These are phyloP conservation scores for Usnea hakonensis DNA, from an alignment of 495 filamentous ascomycete genomes.

Conservation along the genomic window DNA sequence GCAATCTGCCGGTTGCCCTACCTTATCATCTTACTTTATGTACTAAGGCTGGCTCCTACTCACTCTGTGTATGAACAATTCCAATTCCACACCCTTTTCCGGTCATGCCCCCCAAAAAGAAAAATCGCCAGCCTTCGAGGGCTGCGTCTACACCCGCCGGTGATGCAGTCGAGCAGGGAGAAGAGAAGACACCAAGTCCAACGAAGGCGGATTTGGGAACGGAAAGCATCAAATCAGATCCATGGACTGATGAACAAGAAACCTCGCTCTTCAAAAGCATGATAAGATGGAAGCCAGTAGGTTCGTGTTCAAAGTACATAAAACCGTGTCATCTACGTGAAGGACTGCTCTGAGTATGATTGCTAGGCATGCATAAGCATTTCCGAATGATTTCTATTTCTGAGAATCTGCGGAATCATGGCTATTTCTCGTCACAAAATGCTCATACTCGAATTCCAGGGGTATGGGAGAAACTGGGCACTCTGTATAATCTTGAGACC, in stretches of 20 bases:
- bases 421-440: constrained; percentile 32
- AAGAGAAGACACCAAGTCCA: constrained; percentile 34
- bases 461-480: constrained; percentile 82
- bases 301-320: constrained; percentile 39
- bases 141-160: constrained; percentile 30
- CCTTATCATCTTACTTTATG: no score
- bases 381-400: constrained; percentile 91
- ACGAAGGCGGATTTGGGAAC: constrained; percentile 8
- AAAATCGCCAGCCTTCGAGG: constrained; percentile 34
- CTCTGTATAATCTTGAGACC: constrained; percentile 78
- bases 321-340: background rate
- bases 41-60: background rate
- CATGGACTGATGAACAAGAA: constrained; percentile 94
- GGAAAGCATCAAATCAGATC: constrained; percentile 45
- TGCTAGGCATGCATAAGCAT: constrained; percentile 87
- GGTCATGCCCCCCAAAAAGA: constrained; percentile 71
- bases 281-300: constrained; percentile 90
- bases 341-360: constrained; percentile 12
- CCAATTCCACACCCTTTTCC: background rate
- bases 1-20: background rate
- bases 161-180: constrained; percentile 35
- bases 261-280: constrained; percentile 82
- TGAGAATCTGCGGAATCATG: constrained; percentile 77
- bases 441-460: constrained; percentile 80
- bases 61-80: background rate